Percentiles rank a stretch among this genome's conserved stretches.
Conservation (phyloP, 2,329 filamentous ascomycete genomes). For the Colletotrichum chlorophyti region DNA sequence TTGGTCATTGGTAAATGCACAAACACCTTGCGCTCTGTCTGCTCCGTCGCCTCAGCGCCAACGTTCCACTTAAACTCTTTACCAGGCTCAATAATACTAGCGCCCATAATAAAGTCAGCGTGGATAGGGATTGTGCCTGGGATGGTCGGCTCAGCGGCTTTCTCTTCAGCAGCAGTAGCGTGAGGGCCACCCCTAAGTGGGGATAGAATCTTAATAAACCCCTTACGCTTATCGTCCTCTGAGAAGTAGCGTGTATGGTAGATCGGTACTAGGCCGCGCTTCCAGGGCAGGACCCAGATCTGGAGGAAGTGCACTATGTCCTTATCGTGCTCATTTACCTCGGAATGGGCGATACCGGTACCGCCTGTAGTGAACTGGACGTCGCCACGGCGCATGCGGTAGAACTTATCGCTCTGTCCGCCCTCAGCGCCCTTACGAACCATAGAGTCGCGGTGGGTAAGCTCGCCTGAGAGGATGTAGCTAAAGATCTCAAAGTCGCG, state of each 20-base stretch:
- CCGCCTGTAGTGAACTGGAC: constrained; percentile 93
- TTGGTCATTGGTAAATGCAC: constrained; percentile 84
- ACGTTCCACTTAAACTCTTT: constrained; percentile 75
- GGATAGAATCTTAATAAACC: constrained; percentile 78
- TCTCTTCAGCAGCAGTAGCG: constrained; percentile 68
- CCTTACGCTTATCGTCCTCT: constrained; percentile 75
- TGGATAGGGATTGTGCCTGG: constrained; percentile 81
- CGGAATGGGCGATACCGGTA: constrained; percentile 79
- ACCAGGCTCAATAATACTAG: constrained; percentile 72
- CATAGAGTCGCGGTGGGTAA: constrained; percentile 89
- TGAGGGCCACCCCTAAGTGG: constrained; percentile 71
- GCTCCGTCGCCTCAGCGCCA: constrained; percentile 62
- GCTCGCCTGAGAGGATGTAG: constrained; percentile 82
- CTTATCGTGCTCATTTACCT: constrained; percentile 77
- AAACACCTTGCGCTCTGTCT: constrained; percentile 74
- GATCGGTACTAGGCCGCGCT: constrained; percentile 71
- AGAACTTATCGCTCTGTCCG: constrained; percentile 68
- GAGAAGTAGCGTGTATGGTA: constrained; percentile 79
- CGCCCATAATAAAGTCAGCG: constrained; percentile 84
- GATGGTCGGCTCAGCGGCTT: constrained; percentile 65
- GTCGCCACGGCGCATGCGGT: constrained; percentile 76
- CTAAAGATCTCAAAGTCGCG: constrained; percentile 89
- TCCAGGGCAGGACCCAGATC: constrained; percentile 87
- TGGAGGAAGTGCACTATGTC: constrained; percentile 85
- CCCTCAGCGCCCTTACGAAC: constrained; percentile 72